Conservation (phyloP, 1,284 basidiomycete species). For the Leccinum subspadiceum region DNA sequence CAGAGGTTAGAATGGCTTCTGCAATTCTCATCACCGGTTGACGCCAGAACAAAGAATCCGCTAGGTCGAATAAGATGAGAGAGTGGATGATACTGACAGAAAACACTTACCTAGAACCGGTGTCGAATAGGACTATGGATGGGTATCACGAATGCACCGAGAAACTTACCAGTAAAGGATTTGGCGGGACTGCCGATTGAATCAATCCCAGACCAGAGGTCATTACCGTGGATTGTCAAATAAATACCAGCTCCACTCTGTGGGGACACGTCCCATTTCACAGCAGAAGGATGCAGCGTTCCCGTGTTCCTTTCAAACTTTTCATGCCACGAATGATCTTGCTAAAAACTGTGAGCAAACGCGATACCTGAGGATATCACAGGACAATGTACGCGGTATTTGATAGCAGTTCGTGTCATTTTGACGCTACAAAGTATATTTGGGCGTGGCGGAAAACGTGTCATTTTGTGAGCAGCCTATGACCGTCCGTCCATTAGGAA, state of each 20-base stretch:
- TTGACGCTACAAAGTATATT: constrained; percentile 58
- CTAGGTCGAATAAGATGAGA: no score
- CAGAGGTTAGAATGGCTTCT: no score
- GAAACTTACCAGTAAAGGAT: not conserved
- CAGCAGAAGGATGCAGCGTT: not conserved
- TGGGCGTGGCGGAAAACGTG: constrained; percentile 78
- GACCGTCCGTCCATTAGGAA: constrained; percentile 6
- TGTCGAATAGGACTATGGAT: not conserved
- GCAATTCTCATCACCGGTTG: no score
- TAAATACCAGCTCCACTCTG: not conserved
- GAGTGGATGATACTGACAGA: no score
- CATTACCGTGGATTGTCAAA: not conserved
- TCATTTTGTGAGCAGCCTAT: constrained; percentile 83
- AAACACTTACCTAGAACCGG: no score
- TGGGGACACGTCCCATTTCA: not conserved
- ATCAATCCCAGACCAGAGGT: not conserved
- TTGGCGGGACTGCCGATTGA: not conserved
- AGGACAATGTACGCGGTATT: no score
- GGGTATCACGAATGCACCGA: not conserved
- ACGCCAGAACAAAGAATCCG: no score
- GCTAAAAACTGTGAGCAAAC: not conserved
- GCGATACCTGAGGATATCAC: no score
- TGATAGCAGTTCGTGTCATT: constrained; percentile 53
- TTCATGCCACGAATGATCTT: not conserved
- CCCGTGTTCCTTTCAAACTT: not conserved